These are phyloP conservation scores for Smallanthus sonchifolius DNA, from an alignment of 129 eudicot species.

Conservation along the genomic window DNA sequence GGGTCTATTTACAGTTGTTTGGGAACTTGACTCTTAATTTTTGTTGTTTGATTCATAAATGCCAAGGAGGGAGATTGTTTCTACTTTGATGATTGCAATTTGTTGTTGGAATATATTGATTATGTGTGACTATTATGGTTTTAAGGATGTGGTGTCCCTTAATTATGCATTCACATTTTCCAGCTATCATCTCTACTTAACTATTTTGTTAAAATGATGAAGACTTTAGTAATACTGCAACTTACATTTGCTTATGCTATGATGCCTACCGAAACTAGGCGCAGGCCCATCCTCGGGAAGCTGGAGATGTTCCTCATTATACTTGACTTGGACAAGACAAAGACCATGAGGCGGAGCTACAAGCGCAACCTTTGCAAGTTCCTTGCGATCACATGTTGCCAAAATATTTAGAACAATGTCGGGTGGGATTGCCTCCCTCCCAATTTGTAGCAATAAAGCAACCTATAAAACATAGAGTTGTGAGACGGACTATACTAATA, in stretches of 20 bases:
- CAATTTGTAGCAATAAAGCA: slow-evolving; percentile 83
- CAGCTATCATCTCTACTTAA: too few species aligned
- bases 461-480: slow-evolving; percentile 37
- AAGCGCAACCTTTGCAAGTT: slow-evolving; percentile 63
- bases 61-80: too few species aligned
- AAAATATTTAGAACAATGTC: slow-evolving; percentile 60
- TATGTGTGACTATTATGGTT: too few species aligned
- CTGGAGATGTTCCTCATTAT: slow-evolving; percentile 60
- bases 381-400: slow-evolving; percentile 72
- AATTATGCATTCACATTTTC: too few species aligned
- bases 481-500: background rate
- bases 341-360: slow-evolving; percentile 84
- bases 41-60: background rate
- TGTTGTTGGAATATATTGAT: too few species aligned
- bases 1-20: background rate
- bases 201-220: background rate
- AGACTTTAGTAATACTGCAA: slow-evolving; percentile 42
- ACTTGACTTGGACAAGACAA: slow-evolving; percentile 52
- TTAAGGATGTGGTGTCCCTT: too few species aligned
- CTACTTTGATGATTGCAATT: background rate
- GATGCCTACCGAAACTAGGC: slow-evolving; percentile 72
- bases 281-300: slow-evolving; percentile 56
- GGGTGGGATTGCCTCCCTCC: slow-evolving; percentile 79
- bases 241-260: slow-evolving; percentile 63
- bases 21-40: background rate